phyloP scores from a whole-genome alignment of 257 asterid species.

The Phtheirospermum japonicum region DNA sequence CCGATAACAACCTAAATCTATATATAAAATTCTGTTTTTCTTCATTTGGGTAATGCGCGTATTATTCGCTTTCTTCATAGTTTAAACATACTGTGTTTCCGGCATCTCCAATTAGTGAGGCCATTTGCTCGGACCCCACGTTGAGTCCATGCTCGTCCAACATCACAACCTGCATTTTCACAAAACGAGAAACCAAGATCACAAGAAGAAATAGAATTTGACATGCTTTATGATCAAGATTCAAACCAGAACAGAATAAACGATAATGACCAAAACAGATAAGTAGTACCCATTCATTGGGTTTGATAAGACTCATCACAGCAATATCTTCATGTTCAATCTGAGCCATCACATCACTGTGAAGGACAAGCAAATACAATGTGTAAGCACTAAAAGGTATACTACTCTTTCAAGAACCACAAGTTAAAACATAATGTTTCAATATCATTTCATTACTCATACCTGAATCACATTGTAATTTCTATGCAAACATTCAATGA shows the following conservation, averaged over 20 bases:
- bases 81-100: slow-evolving; percentile 48
- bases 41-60: not conserved
- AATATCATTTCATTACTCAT: not conserved
- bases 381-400: slow-evolving; percentile 17
- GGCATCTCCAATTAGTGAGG: slow-evolving; percentile 69
- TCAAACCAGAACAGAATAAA: not conserved
- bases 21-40: too few relatives aligned
- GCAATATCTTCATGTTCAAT: slow-evolving; percentile 77
- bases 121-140: slow-evolving; percentile 67
- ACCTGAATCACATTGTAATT: too few relatives aligned
- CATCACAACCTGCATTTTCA: slow-evolving; percentile 63
- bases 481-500: too few relatives aligned
- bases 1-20: too few relatives aligned
- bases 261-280: not conserved
- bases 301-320: slow-evolving; percentile 51
- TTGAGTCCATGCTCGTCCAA: slow-evolving; percentile 69
- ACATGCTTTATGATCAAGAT: slow-evolving; percentile 5
- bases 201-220: not conserved
- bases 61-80: not conserved
- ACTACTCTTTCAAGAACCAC: slow-evolving; percentile 11
- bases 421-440: not conserved
- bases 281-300: slow-evolving; percentile 68
- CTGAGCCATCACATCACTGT: slow-evolving; percentile 67
- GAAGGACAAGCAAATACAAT: slow-evolving; percentile 19
- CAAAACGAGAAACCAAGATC: slow-evolving; percentile 18